Base-by-base conservation (phyloP, 345 rosid genomes). In the Salix udensis region DNA sequence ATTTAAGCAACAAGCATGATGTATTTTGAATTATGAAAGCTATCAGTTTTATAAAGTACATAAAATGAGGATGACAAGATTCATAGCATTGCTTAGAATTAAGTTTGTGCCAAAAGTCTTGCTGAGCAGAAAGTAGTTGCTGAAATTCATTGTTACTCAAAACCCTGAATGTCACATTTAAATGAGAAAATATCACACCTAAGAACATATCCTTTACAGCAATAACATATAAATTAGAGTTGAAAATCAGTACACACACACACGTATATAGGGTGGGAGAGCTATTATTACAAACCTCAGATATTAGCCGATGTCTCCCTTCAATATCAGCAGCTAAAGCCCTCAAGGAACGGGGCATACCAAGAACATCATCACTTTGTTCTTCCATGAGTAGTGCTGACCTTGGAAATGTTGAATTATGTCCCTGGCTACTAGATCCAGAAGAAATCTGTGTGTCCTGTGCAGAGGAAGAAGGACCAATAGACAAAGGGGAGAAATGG, bases 221-320 rank as follows among this genome's bases (percentile, higher is more conserved):
- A 42, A 68, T 15, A 39, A 61, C 60, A 79, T 28, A 50, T 24
- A 4, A 66, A 78, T 36, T 36, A 12, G 67, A 67, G 37, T 73
- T 31, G 60, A 80, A 62, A 61, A 65, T 64, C 46, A 64, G 42
- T 55, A 46, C 50, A 30, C 31, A 71, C 37, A 55, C 50, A n/a
- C 1, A 34, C 2, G n/a, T 5, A 11, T 19, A 4, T 7, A 36
- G 21, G 11, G 18, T 55, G 48, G 28, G 75, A 72, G 66, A 55
- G 75, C 12, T 40, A 34, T 6, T 65, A 65, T 85, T 18, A 68
- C 86, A 48, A 72, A 93, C 97, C 97, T 90, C 97, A 24, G 92
- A 86, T 83, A 93, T 81, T 14, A 90, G 79, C 19, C 88, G 91
- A 76, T 89, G 88, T 82, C 95, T 88, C 77, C 90, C 94, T 79